phyloP scores from a whole-genome alignment of 805 yeast species.

The Hanseniaspora jakobsenii region DNA sequence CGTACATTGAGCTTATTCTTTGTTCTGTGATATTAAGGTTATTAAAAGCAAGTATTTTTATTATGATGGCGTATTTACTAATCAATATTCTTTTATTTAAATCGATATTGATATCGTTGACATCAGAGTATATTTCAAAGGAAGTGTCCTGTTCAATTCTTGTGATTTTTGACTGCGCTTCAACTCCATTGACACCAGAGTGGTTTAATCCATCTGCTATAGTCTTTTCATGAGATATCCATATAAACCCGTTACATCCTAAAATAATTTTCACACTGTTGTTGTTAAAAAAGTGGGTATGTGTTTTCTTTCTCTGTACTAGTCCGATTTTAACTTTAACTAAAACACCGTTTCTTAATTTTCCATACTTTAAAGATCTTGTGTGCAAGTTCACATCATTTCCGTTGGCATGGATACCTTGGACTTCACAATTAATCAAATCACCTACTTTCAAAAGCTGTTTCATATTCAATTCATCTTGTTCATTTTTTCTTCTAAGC shows the following conservation, averaged over 20 bases:
- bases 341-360: slow-evolving; percentile 80
- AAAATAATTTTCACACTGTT: slow-evolving; percentile 66
- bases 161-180: slow-evolving; percentile 37
- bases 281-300: slow-evolving; percentile 85
- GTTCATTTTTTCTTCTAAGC: slow-evolving; percentile 81
- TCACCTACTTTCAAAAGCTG: slow-evolving; percentile 91
- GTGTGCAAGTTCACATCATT: slow-evolving; percentile 83
- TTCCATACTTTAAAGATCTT: slow-evolving; percentile 89
- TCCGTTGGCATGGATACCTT: slow-evolving; percentile 77
- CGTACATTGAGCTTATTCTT: slow-evolving; percentile 71
- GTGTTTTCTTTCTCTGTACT: slow-evolving; percentile 74
- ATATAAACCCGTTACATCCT: slow-evolving; percentile 89
- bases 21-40: slow-evolving; percentile 80
- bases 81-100: slow-evolving; percentile 56
- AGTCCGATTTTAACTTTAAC: slow-evolving; percentile 70
- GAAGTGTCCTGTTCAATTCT: slow-evolving; percentile 85
- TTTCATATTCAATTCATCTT: slow-evolving; percentile 94
- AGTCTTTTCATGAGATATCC: slow-evolving; percentile 65
- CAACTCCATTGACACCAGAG: slow-evolving; percentile 22
- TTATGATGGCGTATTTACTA: slow-evolving; percentile 72
- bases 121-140: slow-evolving; percentile 88
- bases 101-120: slow-evolving; percentile 59
- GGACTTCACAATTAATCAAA: slow-evolving; percentile 89
- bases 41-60: slow-evolving; percentile 67
- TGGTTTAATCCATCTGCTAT: slow-evolving; percentile 25